phyloP scores from a whole-genome alignment of 78 protist species.

The Protostelium mycophagum region DNA sequence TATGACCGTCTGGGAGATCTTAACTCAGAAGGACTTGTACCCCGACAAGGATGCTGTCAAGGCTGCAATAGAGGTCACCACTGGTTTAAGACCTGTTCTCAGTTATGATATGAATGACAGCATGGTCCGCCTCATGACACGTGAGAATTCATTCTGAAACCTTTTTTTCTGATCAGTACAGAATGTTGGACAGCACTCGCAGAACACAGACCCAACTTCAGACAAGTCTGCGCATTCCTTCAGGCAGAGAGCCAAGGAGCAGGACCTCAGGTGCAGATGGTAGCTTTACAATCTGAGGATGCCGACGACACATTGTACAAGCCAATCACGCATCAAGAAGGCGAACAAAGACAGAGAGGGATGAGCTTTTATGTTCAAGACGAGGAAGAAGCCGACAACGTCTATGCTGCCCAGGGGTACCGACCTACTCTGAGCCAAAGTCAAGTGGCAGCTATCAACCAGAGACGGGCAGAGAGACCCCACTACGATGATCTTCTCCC shows the following conservation, averaged over 20 bases:
- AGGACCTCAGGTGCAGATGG: background rate
- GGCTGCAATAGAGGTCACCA: background rate
- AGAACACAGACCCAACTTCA: background rate
- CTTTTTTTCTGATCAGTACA: too few relatives aligned
- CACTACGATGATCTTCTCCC: too few relatives aligned
- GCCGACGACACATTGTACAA: background rate
- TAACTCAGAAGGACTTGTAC: background rate
- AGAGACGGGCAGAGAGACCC: too few relatives aligned
- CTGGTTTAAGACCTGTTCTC: background rate
- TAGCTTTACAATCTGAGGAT: background rate
- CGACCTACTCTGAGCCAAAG: too few relatives aligned
- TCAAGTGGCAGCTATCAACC: too few relatives aligned
- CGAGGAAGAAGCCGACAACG: too few relatives aligned
- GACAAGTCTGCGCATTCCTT: background rate
- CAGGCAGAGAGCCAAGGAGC: background rate
- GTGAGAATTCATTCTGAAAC: too few relatives aligned
- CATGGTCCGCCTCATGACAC: background rate
- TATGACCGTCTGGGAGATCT: background rate
- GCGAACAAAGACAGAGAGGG: too few relatives aligned
- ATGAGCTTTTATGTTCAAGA: too few relatives aligned
- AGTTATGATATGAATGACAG: background rate
- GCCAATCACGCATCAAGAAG: too few relatives aligned
- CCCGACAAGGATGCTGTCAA: background rate
- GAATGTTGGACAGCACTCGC: background rate
- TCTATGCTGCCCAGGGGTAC: too few relatives aligned